Evolutionary conservation across 2,329 filamentous ascomycete species (phyloP).

Genomic region (Chaetomium globosum): DNA sequence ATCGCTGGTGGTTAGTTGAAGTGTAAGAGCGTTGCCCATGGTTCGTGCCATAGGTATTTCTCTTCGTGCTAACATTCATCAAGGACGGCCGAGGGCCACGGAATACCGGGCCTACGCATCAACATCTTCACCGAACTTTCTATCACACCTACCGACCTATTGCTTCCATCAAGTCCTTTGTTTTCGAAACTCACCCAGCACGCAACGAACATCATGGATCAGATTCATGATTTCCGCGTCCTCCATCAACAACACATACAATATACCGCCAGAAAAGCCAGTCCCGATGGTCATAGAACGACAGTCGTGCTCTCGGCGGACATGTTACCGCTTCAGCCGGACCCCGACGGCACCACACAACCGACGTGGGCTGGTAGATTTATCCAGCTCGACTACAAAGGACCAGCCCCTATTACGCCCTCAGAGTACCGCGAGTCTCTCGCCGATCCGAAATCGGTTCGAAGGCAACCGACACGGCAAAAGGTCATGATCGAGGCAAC

Average conservation of each 20-base stretch:
- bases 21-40: slow-evolving; percentile 49
- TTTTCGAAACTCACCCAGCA: slow-evolving; percentile 56
- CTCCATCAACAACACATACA: slow-evolving; percentile 51
- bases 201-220: slow-evolving; percentile 55
- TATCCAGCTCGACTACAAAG: slow-evolving; percentile 61
- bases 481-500: slow-evolving; percentile 55
- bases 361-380: slow-evolving; percentile 60
- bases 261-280: slow-evolving; percentile 41
- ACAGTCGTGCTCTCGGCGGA: slow-evolving; percentile 53
- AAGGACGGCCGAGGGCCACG: slow-evolving; percentile 26
- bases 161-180: slow-evolving; percentile 53
- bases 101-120: slow-evolving; percentile 26
- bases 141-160: slow-evolving; percentile 49
- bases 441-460: slow-evolving; percentile 4
- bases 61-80: slow-evolving; percentile 7
- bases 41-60: background rate
- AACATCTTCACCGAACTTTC: slow-evolving; percentile 47
- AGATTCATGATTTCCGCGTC: slow-evolving; percentile 53
- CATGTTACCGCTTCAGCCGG: slow-evolving; percentile 36
- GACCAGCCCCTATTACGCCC: slow-evolving; percentile 41
- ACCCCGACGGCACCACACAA: slow-evolving; percentile 37
- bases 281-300: slow-evolving; percentile 39
- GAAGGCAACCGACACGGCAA: slow-evolving; percentile 38
- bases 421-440: slow-evolving; percentile 12
- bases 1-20: slow-evolving; percentile 77